Percentiles rank a stretch among this genome's conserved stretches.
Evolutionary conservation across 345 rosid species (phyloP).

Genomic region (Ceriops tagal): DNA sequence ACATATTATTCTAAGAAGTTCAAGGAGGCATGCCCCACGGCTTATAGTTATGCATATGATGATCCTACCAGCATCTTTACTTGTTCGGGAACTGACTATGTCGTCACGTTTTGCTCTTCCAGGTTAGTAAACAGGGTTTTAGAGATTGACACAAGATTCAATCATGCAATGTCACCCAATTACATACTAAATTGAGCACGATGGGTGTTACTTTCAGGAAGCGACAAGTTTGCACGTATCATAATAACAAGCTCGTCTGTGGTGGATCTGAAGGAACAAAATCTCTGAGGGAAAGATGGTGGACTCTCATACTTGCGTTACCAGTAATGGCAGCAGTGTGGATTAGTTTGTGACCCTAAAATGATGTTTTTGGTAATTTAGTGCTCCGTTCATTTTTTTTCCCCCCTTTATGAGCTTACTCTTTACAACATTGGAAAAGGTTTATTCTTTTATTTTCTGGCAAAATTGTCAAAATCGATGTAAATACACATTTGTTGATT

Average conservation of each 20-base stretch:
- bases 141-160: too few relatives aligned
- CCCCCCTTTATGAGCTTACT: too few relatives aligned
- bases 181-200: neutral
- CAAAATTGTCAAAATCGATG: neutral
- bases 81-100: conserved; percentile 65
- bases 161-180: too few relatives aligned
- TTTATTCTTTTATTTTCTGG: neutral
- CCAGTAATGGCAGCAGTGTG: conserved; percentile 20
- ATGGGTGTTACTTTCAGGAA: conserved; percentile 34
- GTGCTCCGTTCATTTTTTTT: too few relatives aligned
- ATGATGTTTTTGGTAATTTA: neutral
- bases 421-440: neutral
- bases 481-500: neutral
- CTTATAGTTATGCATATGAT: conserved; percentile 87
- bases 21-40: conserved; percentile 75
- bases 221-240: conserved; percentile 65
- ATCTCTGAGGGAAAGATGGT: conserved; percentile 34
- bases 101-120: conserved; percentile 61
- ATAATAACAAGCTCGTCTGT: conserved; percentile 58
- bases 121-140: conserved; percentile 34
- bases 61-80: conserved; percentile 77
- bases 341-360: conserved; percentile 1
- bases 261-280: conserved; percentile 37
- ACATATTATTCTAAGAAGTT: conserved; percentile 73
- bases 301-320: conserved; percentile 30